Percentiles rank a stretch among this genome's conserved stretches.
Evolutionary conservation across 225 moss, liverwort and hornwort species (phyloP).

Genomic region (Bryoerythrophyllum caledonicum): DNA sequence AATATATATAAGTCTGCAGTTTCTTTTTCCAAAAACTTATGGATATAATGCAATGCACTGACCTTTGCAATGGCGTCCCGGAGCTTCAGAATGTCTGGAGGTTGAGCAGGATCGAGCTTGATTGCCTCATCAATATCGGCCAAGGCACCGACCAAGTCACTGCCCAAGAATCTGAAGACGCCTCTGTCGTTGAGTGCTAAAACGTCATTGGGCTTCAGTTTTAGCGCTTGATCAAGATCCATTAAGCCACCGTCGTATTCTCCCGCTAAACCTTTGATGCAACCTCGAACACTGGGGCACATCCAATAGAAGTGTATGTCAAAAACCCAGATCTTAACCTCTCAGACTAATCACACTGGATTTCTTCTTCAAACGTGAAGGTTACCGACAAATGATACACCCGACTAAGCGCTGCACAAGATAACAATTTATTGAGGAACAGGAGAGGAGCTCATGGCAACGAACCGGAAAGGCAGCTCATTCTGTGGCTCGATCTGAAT

Average conservation of each 20-base stretch:
- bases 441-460: neutral
- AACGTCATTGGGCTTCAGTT: constrained; percentile 36
- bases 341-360: neutral
- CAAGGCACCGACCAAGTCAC: constrained; percentile 37
- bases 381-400: neutral
- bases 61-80: constrained; percentile 53
- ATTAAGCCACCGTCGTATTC: constrained; percentile 41
- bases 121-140: constrained; percentile 51
- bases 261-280: constrained; percentile 54
- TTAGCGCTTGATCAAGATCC: constrained; percentile 45
- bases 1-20: too few relatives aligned
- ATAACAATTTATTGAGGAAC: too few relatives aligned
- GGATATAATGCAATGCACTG: constrained; percentile 12
- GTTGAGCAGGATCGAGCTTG: constrained; percentile 41
- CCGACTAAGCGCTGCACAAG: neutral
- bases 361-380: too few relatives aligned
- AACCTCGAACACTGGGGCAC: constrained; percentile 63
- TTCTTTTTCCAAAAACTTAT: neutral
- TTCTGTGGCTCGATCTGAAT: constrained; percentile 48
- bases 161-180: constrained; percentile 43
- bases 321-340: neutral
- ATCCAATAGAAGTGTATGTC: neutral
- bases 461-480: constrained; percentile 55
- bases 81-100: constrained; percentile 42
- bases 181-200: constrained; percentile 53